Evolutionary conservation across 2,329 filamentous ascomycete genomes (phyloP).

Genomic region (Ophiocordyceps camponoti-rufipedis): DNA sequence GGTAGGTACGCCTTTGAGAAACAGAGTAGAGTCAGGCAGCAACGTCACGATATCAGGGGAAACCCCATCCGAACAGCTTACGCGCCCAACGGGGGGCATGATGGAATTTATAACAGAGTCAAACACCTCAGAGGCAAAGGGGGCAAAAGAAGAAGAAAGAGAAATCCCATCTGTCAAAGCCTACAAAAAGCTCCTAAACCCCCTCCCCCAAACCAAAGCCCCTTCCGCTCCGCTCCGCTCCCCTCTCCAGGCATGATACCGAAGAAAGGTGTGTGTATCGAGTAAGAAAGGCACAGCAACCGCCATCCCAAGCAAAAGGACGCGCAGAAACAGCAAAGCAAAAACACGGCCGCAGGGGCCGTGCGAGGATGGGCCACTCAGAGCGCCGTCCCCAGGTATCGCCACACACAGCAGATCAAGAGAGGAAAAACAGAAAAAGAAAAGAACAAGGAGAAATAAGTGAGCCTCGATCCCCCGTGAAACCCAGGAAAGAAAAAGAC

Average conservation of each 20-base stretch:
- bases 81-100: not conserved
- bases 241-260: not conserved
- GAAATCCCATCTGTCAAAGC: too few species aligned
- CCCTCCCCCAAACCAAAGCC: too few species aligned
- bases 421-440: not conserved
- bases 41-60: not conserved
- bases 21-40: not conserved
- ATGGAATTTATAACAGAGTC: not conserved
- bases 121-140: not conserved
- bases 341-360: not conserved
- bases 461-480: not conserved
- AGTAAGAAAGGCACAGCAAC: not conserved
- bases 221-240: too few species aligned
- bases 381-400: conserved; percentile 6
- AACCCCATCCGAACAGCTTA: too few species aligned
- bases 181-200: too few species aligned
- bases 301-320: not conserved
- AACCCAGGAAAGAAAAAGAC: not conserved
- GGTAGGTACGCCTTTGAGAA: not conserved
- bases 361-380: conserved; percentile 1
- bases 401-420: not conserved
- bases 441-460: not conserved
- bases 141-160: too few species aligned
- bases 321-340: not conserved
- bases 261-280: not conserved